phyloP scores from a whole-genome alignment of 441 rosid species.

The Bocquillonia castaneifolia region DNA sequence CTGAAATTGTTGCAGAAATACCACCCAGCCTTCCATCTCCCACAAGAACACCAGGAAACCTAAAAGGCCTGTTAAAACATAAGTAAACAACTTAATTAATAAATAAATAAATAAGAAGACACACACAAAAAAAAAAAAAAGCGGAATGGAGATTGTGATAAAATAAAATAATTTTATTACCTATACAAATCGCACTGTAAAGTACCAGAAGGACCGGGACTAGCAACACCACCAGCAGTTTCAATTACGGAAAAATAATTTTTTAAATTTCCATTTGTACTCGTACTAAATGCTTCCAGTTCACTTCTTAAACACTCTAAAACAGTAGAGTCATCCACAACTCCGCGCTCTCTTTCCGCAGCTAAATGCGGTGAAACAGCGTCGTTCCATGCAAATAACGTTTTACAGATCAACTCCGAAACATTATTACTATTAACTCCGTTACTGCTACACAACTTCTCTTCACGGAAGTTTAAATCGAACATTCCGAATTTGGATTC shows the following conservation, averaged over 20 bases:
- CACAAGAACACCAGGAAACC: constrained; percentile 79
- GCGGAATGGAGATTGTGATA: background rate
- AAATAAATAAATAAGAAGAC: background rate
- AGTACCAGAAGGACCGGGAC: constrained; percentile 85
- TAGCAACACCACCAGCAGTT: constrained; percentile 95
- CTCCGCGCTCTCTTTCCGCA: constrained; percentile 59
- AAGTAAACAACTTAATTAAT: constrained; percentile 12
- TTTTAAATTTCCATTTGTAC: constrained; percentile 22
- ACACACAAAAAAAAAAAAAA: background rate
- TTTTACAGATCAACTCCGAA: constrained; percentile 58
- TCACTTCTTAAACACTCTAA: constrained; percentile 39
- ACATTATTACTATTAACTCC: constrained; percentile 16
- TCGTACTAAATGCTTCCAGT: constrained; percentile 25
- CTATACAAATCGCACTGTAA: constrained; percentile 88
- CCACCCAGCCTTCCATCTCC: constrained; percentile 96
- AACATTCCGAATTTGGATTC: constrained; percentile 33
- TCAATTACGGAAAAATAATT: constrained; percentile 62
- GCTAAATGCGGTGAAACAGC: constrained; percentile 95
- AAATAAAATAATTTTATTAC: no score
- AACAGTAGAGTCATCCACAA: constrained; percentile 47
- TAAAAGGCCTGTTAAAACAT: constrained; percentile 54
- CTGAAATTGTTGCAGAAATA: constrained; percentile 87
- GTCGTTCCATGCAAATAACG: constrained; percentile 79
- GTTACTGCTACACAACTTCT: constrained; percentile 26
- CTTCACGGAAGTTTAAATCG: constrained; percentile 45